Conservation (phyloP, 140 eudicot genomes). For the Senecio squalidus region DNA sequence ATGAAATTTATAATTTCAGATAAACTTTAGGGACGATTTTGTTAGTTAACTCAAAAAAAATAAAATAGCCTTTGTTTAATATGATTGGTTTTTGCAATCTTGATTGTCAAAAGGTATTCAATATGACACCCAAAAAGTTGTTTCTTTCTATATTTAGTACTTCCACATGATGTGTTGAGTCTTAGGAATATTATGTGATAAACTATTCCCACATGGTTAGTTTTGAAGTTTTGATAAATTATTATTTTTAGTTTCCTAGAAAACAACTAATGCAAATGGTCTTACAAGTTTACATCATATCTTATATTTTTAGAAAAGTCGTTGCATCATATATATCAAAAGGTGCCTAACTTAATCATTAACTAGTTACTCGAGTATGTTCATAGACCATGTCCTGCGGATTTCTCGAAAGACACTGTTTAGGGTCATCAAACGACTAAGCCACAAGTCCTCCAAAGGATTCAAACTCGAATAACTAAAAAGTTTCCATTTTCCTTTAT, state of each 20-base stretch:
- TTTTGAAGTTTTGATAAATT: background rate
- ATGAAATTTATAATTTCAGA: too few relatives aligned
- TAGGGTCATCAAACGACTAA: too few relatives aligned
- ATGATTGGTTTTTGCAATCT: background rate
- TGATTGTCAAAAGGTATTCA: background rate
- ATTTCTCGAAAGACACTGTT: too few relatives aligned
- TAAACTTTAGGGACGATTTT: too few relatives aligned
- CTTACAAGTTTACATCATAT: background rate
- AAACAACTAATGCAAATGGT: background rate
- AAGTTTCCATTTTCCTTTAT: too few relatives aligned
- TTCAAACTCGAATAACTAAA: too few relatives aligned
- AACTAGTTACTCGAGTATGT: constrained; percentile 76
- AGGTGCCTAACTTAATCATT: background rate
- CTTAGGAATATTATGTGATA: background rate
- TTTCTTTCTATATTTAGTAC: background rate
- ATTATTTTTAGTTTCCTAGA: background rate
- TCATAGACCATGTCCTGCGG: too few relatives aligned
- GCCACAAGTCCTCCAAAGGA: too few relatives aligned
- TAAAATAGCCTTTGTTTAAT: too few relatives aligned
- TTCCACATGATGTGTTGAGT: constrained; percentile 5
- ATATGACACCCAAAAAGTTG: background rate
- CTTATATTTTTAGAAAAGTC: background rate
- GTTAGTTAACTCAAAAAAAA: too few relatives aligned
- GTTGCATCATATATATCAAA: background rate
- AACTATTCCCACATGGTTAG: constrained; percentile 1